Conservation (phyloP, 495 filamentous ascomycete genomes). For the Usnea hakonensis region DNA sequence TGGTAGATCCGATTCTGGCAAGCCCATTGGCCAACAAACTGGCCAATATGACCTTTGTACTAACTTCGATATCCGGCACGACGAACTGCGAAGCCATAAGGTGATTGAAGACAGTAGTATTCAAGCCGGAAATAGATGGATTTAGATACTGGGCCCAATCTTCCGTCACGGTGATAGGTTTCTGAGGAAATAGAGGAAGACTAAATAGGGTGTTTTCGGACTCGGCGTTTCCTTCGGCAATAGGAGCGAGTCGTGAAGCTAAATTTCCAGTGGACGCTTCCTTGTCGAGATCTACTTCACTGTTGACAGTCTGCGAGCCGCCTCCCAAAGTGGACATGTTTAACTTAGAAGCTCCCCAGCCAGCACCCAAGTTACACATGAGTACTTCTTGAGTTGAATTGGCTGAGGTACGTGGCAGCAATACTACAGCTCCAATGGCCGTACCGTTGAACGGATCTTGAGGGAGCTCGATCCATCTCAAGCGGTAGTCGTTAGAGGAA, state of each 20-base stretch:
- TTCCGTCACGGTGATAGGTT: slow-evolving; percentile 5
- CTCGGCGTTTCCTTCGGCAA: neutral
- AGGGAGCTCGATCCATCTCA: slow-evolving; percentile 15
- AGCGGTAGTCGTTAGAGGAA: slow-evolving; percentile 3
- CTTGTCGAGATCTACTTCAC: neutral
- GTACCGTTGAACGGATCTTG: slow-evolving; percentile 16
- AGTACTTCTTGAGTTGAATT: slow-evolving; percentile 8
- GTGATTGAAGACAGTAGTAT: slow-evolving; percentile 15
- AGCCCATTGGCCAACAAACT: slow-evolving; percentile 13
- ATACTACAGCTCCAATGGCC: slow-evolving; percentile 12
- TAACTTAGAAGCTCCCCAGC: slow-evolving; percentile 13
- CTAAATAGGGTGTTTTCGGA: neutral
- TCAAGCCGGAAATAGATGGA: slow-evolving; percentile 5
- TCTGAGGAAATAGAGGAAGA: slow-evolving; percentile 8
- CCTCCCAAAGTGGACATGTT: slow-evolving; percentile 5
- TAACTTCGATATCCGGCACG: neutral
- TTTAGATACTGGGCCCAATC: slow-evolving; percentile 18
- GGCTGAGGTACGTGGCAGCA: neutral
- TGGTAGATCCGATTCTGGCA: slow-evolving; percentile 7
- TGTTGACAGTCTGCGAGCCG: neutral
- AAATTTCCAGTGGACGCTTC: no score
- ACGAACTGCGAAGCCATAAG: slow-evolving; percentile 2
- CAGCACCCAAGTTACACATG: slow-evolving; percentile 14
- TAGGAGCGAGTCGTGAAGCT: neutral
- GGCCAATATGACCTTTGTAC: neutral